Evolutionary conservation across 2,329 filamentous ascomycete genomes (phyloP), one percentile per base, ranked within the genome.

Genomic region (Myriangium duriaei): DNA sequence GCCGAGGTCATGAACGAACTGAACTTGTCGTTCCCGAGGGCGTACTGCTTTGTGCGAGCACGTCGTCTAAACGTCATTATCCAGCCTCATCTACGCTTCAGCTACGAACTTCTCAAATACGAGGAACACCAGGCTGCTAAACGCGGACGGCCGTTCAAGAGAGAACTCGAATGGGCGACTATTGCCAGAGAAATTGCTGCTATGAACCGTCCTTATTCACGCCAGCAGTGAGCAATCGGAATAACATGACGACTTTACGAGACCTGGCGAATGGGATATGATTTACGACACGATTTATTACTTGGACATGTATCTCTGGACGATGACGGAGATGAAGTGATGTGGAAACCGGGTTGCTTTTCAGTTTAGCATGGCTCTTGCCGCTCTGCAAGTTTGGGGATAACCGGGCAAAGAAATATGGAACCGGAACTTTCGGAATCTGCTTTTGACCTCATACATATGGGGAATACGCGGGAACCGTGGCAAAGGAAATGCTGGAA

Each of bases 21-120:
- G 49, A 69, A 75, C 14, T 63, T 95, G 47, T 91, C 85, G 1
- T 88, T 96, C 50, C 86, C 91, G 10, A 74, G 83, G 39, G 91
- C 91, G 42, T 98, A 98, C 60, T 96, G 91, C 58, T 96, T 88
- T 58, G 91, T 98, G 26, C 79, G 91, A 19, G 91, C 91, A 13
- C 74, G 91, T 37, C 72, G 91, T 43, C 68, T 98, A 33, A 98
- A 98, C 54, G 91, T 98, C 37, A 98, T 98, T 46, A 96, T 98
- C 46, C 91, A 98, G 58, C 91, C 91, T 10, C 88, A 98, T 63
- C 69, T 98, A 40, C 74, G 85, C 42, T 98, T 98, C 61, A 81
- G 68, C 32, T 69, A 96, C 54, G 91, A 98, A 62, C 71, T 98
- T 18, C 69, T 98, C 35, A 92, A 92, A 58, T 96, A 88, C 85